Evolutionary conservation across 2,329 filamentous ascomycete species (phyloP).

Genomic region (Trichoderma sp.): DNA sequence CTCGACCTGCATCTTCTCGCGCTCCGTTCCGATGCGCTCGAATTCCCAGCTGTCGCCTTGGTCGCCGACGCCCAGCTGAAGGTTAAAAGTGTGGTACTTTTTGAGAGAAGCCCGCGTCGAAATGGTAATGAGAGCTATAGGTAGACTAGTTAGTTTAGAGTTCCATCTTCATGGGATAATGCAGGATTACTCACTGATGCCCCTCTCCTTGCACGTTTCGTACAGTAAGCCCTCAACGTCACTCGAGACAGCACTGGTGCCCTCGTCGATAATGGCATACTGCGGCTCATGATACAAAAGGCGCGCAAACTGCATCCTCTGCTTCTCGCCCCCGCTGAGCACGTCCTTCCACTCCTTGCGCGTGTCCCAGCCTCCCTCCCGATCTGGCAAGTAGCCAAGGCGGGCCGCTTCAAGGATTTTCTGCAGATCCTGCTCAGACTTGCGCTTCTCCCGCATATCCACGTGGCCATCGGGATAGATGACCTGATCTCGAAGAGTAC

Average conservation of each 20-base stretch:
- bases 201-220: constrained; percentile 86
- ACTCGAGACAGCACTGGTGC: constrained; percentile 87
- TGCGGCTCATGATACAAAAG: constrained; percentile 91
- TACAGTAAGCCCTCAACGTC: constrained; percentile 95
- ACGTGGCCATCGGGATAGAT: constrained; percentile 95
- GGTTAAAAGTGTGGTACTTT: constrained; percentile 90
- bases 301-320: constrained; percentile 86
- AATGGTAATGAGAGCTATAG: constrained; percentile 81
- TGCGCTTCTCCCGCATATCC: constrained; percentile 83
- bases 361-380: constrained; percentile 95
- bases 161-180: neutral
- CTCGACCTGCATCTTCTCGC: constrained; percentile 90
- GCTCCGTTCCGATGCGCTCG: constrained; percentile 87
- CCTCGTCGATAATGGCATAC: constrained; percentile 94
- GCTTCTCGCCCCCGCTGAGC: constrained; percentile 95
- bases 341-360: constrained; percentile 99
- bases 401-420: constrained; percentile 77
- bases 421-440: constrained; percentile 74
- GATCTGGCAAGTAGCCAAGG: constrained; percentile 82
- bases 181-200: constrained; percentile 69
- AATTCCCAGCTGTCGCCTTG: constrained; percentile 87
- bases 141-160: neutral
- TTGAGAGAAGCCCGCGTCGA: constrained; percentile 92
- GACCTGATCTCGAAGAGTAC: constrained; percentile 92
- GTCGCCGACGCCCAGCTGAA: constrained; percentile 77